phyloP scores from a whole-genome alignment of 2,329 filamentous ascomycete species.

The Conoideocrella luteorostrata region DNA sequence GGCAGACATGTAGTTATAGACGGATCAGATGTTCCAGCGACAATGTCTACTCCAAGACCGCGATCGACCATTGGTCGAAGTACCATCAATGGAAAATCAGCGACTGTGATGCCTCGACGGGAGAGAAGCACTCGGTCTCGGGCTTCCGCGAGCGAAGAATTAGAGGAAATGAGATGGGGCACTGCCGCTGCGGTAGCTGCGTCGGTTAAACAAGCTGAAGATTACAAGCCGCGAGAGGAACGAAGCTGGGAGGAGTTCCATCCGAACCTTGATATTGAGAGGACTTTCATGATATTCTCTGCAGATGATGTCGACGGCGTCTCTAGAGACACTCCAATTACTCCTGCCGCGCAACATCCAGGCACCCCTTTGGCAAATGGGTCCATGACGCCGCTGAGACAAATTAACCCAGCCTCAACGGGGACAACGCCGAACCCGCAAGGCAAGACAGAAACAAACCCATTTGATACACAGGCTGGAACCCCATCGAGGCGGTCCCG shows the following conservation, averaged over 20 bases:
- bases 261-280: conserved; percentile 85
- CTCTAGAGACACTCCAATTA: conserved; percentile 31
- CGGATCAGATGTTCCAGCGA: conserved; percentile 50
- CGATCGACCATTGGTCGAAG: conserved; percentile 37
- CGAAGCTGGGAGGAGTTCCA: conserved; percentile 98
- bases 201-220: conserved; percentile 83
- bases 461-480: conserved; percentile 22
- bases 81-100: conserved; percentile 28
- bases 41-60: conserved; percentile 33
- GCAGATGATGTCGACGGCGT: conserved; percentile 81
- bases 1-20: conserved; percentile 76
- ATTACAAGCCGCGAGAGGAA: conserved; percentile 95
- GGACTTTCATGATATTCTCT: conserved; percentile 68
- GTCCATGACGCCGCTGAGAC: conserved; percentile 39
- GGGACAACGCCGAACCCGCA: conserved; percentile 37
- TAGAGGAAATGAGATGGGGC: conserved; percentile 65
- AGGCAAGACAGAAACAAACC: conserved; percentile 22
- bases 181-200: conserved; percentile 86
- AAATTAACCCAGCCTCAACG: conserved; percentile 36
- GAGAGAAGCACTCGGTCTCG: conserved; percentile 52
- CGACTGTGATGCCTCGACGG: conserved; percentile 44
- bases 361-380: conserved; percentile 28
- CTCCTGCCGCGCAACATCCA: conserved; percentile 25
- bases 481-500: conserved; percentile 30
- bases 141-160: conserved; percentile 43